Conservation (phyloP, 129 eudicot genomes). For the Silybum marianum region DNA sequence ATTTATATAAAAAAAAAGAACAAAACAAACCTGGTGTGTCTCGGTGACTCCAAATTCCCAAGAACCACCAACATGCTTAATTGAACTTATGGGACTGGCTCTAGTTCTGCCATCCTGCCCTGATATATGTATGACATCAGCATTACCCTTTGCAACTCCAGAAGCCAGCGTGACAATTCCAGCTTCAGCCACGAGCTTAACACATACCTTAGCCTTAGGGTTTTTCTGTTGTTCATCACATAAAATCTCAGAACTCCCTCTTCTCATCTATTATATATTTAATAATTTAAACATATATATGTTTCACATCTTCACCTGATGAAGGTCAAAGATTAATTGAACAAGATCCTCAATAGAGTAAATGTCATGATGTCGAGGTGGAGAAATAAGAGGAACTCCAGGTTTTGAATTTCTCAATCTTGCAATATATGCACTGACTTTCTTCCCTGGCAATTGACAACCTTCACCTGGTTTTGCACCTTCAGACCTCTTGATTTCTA, state of each 20-base stretch:
- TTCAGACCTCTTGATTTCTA: constrained; percentile 94
- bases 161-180: constrained; percentile 99
- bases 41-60: constrained; percentile 99
- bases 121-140: constrained; percentile 95
- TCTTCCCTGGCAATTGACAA: too few species aligned
- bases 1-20: background rate
- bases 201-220: constrained; percentile 97
- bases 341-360: constrained; percentile 99
- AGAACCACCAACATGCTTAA: constrained; percentile 99
- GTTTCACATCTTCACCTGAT: constrained; percentile 50
- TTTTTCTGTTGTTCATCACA: constrained; percentile 64
- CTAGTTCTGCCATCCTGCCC: constrained; percentile 99
- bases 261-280: constrained; percentile 6
- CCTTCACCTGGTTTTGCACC: constrained; percentile 99
- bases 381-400: too few species aligned
- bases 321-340: constrained; percentile 94
- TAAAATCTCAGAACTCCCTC: constrained; percentile 12
- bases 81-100: constrained; percentile 98
- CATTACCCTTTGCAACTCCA: constrained; percentile 99
- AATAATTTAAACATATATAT: background rate
- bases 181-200: constrained; percentile 99
- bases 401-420: constrained; percentile 96
- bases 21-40: constrained; percentile 77
- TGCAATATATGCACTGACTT: constrained; percentile 99
- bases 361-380: constrained; percentile 98